Percentiles rank a stretch among this genome's conserved stretches.
phyloP scores from a whole-genome alignment of 1,284 basidiomycete species.

The Microbotryum violaceum region DNA sequence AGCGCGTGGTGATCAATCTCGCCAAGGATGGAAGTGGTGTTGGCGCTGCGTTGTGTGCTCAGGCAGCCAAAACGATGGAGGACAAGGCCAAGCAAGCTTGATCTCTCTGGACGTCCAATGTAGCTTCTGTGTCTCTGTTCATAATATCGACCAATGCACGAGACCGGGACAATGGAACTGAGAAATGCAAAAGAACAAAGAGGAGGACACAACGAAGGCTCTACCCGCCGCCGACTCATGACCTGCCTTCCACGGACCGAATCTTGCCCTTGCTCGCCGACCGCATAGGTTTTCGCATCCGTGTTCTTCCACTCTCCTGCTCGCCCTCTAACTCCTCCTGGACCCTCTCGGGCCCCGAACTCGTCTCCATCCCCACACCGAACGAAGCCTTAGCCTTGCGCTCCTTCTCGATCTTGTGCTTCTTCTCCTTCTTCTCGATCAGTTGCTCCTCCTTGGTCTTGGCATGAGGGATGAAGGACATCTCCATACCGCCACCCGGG shows the following conservation, averaged over 20 bases:
- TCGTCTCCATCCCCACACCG: conserved; percentile 77
- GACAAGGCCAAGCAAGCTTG: conserved; percentile 5
- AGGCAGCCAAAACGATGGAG: conserved; percentile 28
- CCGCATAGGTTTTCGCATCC: conserved; percentile 24
- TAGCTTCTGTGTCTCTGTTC: neutral
- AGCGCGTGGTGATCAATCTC: conserved; percentile 71
- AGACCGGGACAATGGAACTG: no score
- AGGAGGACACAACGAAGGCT: no score
- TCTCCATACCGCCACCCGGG: conserved; percentile 47
- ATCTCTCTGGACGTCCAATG: no score
- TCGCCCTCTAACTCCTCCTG: conserved; percentile 22
- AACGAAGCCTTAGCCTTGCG: conserved; percentile 48
- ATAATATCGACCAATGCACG: neutral
- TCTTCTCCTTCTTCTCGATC: conserved; percentile 43
- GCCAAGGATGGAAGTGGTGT: conserved; percentile 97
- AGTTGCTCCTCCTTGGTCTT: conserved; percentile 38
- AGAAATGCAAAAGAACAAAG: no score
- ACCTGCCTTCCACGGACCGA: no score
- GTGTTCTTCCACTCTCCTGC: conserved; percentile 20
- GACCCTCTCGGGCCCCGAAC: conserved; percentile 40
- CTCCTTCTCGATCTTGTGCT: conserved; percentile 58
- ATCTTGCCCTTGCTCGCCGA: neutral
- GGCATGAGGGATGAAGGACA: conserved; percentile 45
- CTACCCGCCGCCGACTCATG: no score
- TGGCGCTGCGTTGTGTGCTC: conserved; percentile 46